Conservation (phyloP, 306 rosid genomes). For the Cucurbita pepo region DNA sequence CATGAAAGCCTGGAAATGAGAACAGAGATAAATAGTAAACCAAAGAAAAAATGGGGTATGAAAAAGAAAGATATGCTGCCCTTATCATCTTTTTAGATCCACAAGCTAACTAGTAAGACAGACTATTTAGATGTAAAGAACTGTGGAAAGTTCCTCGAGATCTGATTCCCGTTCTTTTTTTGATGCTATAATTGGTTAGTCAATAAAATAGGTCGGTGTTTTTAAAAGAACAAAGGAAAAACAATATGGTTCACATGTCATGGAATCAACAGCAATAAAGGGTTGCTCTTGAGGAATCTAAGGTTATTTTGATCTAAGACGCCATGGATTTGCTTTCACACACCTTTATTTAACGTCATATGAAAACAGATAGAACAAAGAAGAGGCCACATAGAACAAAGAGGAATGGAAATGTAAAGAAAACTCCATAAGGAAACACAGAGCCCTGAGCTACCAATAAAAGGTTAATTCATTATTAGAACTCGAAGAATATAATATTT, state of each 20-base stretch:
- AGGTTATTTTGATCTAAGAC: neutral
- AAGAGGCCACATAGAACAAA: neutral
- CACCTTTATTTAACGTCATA: neutral
- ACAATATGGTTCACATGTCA: neutral
- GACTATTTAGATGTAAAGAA: neutral
- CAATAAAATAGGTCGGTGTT: neutral
- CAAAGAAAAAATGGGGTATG: neutral
- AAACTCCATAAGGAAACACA: neutral
- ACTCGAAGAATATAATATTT: neutral
- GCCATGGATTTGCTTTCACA: neutral
- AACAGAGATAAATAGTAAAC: neutral
- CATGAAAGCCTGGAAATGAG: neutral
- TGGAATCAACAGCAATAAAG: neutral
- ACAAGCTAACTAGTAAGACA: constrained; percentile 1
- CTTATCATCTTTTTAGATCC: neutral
- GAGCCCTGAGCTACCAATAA: neutral
- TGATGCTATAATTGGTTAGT: neutral
- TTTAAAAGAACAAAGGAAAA: neutral
- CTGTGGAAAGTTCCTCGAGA: neutral
- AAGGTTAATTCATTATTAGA: neutral
- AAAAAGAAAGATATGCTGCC: neutral
- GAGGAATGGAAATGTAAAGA: neutral
- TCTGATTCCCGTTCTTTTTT: neutral
- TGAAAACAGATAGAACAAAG: neutral
- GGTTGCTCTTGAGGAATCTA: neutral